These are phyloP conservation scores for Ganoderma sinense DNA, from an alignment of 1,284 basidiomycete genomes.

Conservation along the genomic window DNA sequence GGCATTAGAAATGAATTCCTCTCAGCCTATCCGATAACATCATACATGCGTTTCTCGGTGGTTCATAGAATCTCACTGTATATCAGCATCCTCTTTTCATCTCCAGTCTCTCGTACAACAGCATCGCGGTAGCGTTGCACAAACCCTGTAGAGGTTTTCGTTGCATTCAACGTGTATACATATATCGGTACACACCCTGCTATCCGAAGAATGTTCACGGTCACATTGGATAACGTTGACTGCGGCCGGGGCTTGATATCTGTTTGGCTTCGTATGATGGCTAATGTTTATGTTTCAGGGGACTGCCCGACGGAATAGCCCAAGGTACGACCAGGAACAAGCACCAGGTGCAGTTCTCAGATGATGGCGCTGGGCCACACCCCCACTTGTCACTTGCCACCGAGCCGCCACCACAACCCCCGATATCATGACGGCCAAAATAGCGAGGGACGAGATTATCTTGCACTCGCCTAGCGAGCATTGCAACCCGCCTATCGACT, in stretches of 20 bases:
- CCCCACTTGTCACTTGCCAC: too few species aligned
- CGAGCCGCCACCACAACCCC: not conserved
- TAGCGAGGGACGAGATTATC: constrained; percentile 9
- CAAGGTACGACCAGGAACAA: not conserved
- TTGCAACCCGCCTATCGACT: constrained; percentile 25
- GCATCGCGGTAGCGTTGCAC: not conserved
- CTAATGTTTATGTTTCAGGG: not conserved
- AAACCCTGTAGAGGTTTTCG: not conserved
- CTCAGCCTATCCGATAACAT: not conserved
- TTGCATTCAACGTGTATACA: not conserved
- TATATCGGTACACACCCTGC: not conserved
- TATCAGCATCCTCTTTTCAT: not conserved
- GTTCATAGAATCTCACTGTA: not conserved
- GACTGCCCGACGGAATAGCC: not conserved
- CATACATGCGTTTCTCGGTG: not conserved
- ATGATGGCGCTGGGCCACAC: not conserved
- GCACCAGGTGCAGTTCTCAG: not conserved
- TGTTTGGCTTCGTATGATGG: not conserved
- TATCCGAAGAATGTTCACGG: not conserved
- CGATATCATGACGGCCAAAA: constrained; percentile 4
- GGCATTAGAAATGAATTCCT: not conserved
- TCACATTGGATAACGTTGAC: not conserved
- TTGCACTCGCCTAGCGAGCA: constrained; percentile 17
- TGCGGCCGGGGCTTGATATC: not conserved
- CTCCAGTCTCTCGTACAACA: not conserved